Base-by-base conservation (phyloP, 2,329 filamentous ascomycete genomes). In the Pseudogymnoascus sp. region DNA sequence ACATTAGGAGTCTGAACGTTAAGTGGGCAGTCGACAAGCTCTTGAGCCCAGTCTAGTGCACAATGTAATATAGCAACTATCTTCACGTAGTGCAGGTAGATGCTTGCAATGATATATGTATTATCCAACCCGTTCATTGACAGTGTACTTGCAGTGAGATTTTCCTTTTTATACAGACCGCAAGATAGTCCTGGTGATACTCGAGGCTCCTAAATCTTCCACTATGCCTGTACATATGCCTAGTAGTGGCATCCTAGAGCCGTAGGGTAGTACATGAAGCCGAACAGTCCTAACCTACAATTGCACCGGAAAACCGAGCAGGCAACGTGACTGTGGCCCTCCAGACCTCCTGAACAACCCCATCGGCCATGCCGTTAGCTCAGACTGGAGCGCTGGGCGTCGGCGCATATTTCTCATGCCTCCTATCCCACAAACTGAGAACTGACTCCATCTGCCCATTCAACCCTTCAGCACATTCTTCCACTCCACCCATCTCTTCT, bases 1-100 rank as follows among this genome's bases (percentile, higher is more conserved):
- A 88, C 70, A 77, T 88, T 65, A 80, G 85, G 65, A 88, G 85
- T 72, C 84, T 88, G 69, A 86, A 83, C n/a, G 85, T 88, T 53
- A 84, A 82, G 68, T 88, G 85, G 85, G 85, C 85, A 1, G 85
- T 88, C 5, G 83, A 87, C 72, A 87, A 87, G 75, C 76, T 88
- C 56, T 72, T 88, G 67, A 71, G 69, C 68, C 63, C 63, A 33
- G 62, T 62, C 8, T 62, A 50, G 14, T 44, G 3, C 31, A 2
- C 18, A 59, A 33, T 33, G 50, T 56, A 33, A 21, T 6, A 56
- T 56, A 56, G 12, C 21, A 14, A 8, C 12, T 50, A 50, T n/a
- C 21, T 50, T 50, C n/a, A 56, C 28, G 16, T 33, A 12, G 33
- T 16, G 25, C 31, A 47, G 59, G 16, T 40, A 5, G 59, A 60